A percentile compares a stretch with the other conserved stretches of the same genome.
phyloP scores from a whole-genome alignment of 371 early-diverging fungal species.

The Nematocida minor region DNA sequence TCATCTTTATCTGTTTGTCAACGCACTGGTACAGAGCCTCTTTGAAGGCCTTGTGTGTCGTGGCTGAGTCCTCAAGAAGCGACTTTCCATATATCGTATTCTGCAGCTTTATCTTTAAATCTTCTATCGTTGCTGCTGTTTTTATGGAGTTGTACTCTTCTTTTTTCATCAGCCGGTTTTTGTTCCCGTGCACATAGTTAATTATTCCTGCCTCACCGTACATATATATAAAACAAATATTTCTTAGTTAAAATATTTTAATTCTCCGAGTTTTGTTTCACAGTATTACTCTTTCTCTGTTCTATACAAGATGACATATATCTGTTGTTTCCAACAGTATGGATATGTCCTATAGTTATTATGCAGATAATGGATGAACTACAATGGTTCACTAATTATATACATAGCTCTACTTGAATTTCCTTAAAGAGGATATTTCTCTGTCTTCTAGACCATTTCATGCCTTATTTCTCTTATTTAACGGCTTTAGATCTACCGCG shows the following conservation, averaged over 20 bases:
- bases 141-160: constrained; percentile 56
- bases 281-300: no score
- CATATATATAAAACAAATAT: constrained; percentile 32
- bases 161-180: constrained; percentile 46
- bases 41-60: constrained; percentile 10
- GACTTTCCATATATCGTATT: constrained; percentile 21
- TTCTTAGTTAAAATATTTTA: not conserved
- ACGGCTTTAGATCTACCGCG: no score
- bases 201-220: constrained; percentile 39
- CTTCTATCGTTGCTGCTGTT: constrained; percentile 55
- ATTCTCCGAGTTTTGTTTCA: no score
- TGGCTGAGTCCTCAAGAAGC: constrained; percentile 16
- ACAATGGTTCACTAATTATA: no score
- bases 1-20: constrained; percentile 4
- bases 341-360: no score
- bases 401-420: no score
- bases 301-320: no score
- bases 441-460: no score
- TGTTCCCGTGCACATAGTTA: constrained; percentile 57
- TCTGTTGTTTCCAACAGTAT: no score
- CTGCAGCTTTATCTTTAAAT: constrained; percentile 57
- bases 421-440: no score
- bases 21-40: constrained; percentile 20
- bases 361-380: no score
- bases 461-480: constrained; percentile 3